phyloP scores from a whole-genome alignment of 441 rosid genomes.

The Croton setiger region DNA sequence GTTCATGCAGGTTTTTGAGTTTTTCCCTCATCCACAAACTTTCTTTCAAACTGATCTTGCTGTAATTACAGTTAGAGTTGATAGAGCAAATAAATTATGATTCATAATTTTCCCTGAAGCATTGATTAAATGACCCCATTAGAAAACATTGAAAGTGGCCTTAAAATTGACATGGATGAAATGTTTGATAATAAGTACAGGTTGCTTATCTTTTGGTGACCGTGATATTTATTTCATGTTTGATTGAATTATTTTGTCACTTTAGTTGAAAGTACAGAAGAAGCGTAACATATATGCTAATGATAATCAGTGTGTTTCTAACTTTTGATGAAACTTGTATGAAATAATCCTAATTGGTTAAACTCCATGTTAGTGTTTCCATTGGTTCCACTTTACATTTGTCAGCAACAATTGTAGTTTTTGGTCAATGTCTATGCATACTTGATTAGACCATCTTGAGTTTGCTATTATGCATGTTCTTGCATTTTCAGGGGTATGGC shows the following conservation, averaged over 20 bases:
- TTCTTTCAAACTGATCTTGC: background rate
- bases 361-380: background rate
- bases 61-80: background rate
- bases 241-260: background rate
- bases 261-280: background rate
- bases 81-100: background rate
- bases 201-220: background rate
- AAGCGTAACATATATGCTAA: background rate
- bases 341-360: background rate
- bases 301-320: background rate
- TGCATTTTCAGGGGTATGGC: background rate
- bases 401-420: background rate
- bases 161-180: too few species aligned
- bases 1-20: conserved; percentile 56
- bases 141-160: background rate
- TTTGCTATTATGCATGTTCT: background rate
- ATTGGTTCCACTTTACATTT: background rate
- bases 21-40: background rate
- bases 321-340: background rate
- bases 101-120: background rate
- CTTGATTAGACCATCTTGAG: background rate
- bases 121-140: background rate
- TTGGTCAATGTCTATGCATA: too few species aligned
- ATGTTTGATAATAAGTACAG: background rate
- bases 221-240: background rate